Base-by-base conservation (phyloP, 495 filamentous ascomycete species). In the Cercophora samala region DNA sequence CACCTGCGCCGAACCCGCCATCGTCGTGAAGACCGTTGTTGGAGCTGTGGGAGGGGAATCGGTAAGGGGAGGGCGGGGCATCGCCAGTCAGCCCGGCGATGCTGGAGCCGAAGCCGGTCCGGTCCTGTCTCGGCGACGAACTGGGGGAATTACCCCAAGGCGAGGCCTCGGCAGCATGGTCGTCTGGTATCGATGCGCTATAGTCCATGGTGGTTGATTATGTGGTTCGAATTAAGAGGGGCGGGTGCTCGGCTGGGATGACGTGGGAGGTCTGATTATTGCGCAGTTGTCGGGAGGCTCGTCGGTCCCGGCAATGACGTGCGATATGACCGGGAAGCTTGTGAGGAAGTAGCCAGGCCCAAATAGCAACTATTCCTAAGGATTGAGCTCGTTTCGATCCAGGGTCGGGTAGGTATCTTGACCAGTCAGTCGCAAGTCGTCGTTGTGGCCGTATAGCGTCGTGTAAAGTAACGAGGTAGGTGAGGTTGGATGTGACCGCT, bases 131-230 rank as follows among this genome's bases (percentile, higher is more conserved):
- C 52, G 92, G 91, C 52, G 91, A 91, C 15, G 82, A 74, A 15
- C 75, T 73, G 9, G 84, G 86, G 3, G 87, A 88, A 5, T 86
- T 87, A 23, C 86, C 89, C 93, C 93, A 97, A 21, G 92, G 91
- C 8, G 91, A 93, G 51, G 85, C 74, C 26, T 86, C 92, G 22
- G 80, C 82, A 13, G 87, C 85, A 70, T 91, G 81, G 8, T 93
- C 90, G 76, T 95, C 92, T 70, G 86, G 78, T 72, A 90, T 87
- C 25, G 92, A 84, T 63, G 89, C 77, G 61, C 91, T 91, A 79
- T 95, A 97, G 78, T 97, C 93, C 93, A 97, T 97, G 60, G 62
- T 75, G 60, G 68, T 32, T 5, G 25, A 6, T 65, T 26, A 22
- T 19, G 58, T 17, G 63, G 32, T 56, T 58, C 9, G 29, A 62